Percentiles rank a stretch among this genome's conserved stretches.
Evolutionary conservation across 1,284 basidiomycete genomes (phyloP).

Genomic region (Cryptococcus neoformans): DNA sequence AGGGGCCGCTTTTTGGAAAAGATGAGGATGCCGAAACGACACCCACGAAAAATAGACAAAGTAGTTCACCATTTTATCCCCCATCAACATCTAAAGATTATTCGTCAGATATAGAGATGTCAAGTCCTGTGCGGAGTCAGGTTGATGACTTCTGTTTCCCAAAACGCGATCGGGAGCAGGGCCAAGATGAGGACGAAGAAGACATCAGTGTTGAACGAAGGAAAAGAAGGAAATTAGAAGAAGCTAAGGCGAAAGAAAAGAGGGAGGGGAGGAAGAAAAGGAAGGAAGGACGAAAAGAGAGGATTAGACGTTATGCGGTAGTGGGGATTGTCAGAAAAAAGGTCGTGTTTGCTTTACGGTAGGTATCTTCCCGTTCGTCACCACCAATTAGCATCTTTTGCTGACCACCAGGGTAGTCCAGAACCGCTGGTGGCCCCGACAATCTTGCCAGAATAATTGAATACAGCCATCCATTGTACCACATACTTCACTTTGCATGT

Average conservation of each 20-base stretch:
- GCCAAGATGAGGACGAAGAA: constrained; percentile 16
- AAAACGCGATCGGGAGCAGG: not conserved
- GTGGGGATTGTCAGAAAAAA: constrained; percentile 47
- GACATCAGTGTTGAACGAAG: constrained; percentile 4
- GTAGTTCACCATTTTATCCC: constrained; percentile 17
- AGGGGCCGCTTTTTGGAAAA: not conserved
- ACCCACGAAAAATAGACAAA: constrained; percentile 13
- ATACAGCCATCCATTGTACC: not conserved
- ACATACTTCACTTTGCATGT: not conserved
- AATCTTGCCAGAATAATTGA: constrained; percentile 28
- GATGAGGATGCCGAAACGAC: constrained; percentile 3
- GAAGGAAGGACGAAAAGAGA: constrained; percentile 13
- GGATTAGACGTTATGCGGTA: constrained; percentile 46
- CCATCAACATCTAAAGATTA: constrained; percentile 34
- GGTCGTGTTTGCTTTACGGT: constrained; percentile 48
- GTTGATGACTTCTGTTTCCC: constrained; percentile 6
- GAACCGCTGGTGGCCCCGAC: constrained; percentile 49
- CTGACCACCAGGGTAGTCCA: constrained; percentile 23
- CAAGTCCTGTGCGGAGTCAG: constrained; percentile 22
- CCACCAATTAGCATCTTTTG: not conserved
- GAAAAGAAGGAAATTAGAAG: not conserved
- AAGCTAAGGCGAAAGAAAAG: constrained; percentile 7
- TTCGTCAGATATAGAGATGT: constrained; percentile 43
- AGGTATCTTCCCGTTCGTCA: constrained; percentile 9
- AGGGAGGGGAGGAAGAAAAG: constrained; percentile 5